These are phyloP conservation scores for Cryptomeria japonica DNA, from an alignment of 75 land plant species.

Conservation along the genomic window DNA sequence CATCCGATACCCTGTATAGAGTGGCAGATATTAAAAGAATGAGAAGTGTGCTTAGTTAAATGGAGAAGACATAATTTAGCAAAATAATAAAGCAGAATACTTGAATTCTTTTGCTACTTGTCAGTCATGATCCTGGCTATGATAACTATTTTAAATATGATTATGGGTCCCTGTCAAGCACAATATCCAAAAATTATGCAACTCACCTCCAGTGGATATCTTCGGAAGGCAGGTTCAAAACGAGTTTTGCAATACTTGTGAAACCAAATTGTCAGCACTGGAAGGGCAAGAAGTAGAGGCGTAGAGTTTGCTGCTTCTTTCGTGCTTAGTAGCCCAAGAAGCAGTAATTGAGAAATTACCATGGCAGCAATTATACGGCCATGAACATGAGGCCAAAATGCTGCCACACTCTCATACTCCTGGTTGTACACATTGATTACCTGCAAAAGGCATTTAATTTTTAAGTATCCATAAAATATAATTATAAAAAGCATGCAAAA, in stretches of 20 bases:
- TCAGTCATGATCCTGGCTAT: background rate
- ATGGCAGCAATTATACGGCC: conserved; percentile 51
- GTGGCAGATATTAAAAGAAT: background rate
- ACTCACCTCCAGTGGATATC: conserved; percentile 68
- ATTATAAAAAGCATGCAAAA: background rate
- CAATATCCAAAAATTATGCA: background rate
- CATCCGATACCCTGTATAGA: background rate
- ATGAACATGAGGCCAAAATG: conserved; percentile 75
- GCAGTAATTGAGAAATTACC: conserved; percentile 53
- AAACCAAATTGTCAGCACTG: conserved; percentile 58
- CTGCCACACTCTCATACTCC: conserved; percentile 68
- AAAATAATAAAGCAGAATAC: background rate
- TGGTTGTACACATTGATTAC: conserved; percentile 68
- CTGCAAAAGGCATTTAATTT: conserved; percentile 22
- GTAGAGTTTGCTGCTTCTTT: conserved; percentile 50
- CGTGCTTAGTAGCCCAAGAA: conserved; percentile 51
- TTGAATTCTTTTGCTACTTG: background rate
- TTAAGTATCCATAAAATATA: background rate
- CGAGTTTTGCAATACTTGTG: conserved; percentile 66
- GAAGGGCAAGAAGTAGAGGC: conserved; percentile 55
- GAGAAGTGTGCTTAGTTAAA: background rate
- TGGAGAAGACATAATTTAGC: background rate
- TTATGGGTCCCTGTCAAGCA: background rate
- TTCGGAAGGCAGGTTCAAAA: conserved; percentile 66
- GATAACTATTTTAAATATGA: background rate